Evolutionary conservation across 768 basidiomycete genomes (phyloP).

Genomic region (Crepidotus variabilis): DNA sequence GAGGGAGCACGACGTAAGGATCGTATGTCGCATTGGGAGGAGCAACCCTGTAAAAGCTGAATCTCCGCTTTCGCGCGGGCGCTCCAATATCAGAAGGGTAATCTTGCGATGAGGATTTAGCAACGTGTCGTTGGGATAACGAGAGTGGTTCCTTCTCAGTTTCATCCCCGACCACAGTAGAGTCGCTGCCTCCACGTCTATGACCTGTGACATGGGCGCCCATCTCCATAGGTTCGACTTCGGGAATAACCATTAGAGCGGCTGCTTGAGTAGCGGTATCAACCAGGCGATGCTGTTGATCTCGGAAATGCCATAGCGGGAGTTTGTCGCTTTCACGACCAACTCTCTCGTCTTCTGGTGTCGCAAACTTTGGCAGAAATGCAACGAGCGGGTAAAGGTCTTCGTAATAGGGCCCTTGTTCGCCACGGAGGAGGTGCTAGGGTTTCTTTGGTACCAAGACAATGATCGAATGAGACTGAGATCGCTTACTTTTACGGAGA

Average conservation of each 20-base stretch:
- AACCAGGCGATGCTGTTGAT: constrained; percentile 18
- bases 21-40: constrained; percentile 20
- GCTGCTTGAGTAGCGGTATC: not conserved
- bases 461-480: not conserved
- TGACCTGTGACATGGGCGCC: not conserved
- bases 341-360: constrained; percentile 18
- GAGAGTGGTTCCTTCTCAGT: not conserved
- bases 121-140: not conserved
- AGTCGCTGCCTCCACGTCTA: not conserved
- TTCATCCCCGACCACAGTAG: not conserved
- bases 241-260: not conserved
- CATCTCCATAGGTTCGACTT: not conserved
- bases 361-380: constrained; percentile 61
- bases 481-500: constrained; percentile 54
- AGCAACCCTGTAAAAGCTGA: not conserved
- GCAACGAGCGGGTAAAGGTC: constrained; percentile 73
- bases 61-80: not conserved
- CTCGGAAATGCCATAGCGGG: constrained; percentile 54
- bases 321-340: constrained; percentile 42
- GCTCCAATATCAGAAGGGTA: not conserved
- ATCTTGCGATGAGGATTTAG: not conserved
- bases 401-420: constrained; percentile 68
- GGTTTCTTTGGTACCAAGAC: not conserved
- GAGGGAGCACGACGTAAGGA: constrained; percentile 30
- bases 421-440: constrained; percentile 66